Evolutionary conservation across 441 rosid genomes (phyloP).

Genomic region (Flueggea neowawraea): DNA sequence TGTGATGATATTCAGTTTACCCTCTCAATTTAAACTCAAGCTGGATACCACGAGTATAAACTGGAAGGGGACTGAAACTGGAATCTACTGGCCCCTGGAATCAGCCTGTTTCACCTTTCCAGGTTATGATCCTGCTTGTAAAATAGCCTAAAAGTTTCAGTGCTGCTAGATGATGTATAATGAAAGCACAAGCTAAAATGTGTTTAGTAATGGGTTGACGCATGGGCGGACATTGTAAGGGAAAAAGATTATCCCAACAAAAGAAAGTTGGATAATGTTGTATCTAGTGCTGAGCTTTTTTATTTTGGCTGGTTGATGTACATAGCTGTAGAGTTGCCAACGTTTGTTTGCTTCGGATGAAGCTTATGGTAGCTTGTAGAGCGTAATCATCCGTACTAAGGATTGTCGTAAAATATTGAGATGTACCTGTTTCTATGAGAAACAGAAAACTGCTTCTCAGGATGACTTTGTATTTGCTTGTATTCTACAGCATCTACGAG

Average conservation of each 20-base stretch:
- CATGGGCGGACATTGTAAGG: too few relatives aligned
- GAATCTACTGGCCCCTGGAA: not conserved
- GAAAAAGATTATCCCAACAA: too few relatives aligned
- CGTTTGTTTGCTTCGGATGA: not conserved
- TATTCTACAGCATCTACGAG: too few relatives aligned
- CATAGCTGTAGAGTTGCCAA: slow-evolving; percentile 17
- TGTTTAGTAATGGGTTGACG: not conserved
- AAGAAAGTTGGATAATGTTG: too few relatives aligned
- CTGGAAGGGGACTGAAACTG: not conserved
- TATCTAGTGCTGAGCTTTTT: slow-evolving; percentile 5
- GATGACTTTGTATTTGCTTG: too few relatives aligned
- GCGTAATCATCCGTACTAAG: too few relatives aligned
- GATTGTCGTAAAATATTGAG: too few relatives aligned
- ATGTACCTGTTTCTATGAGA: too few relatives aligned
- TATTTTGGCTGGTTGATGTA: slow-evolving; percentile 25
- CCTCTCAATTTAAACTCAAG: slow-evolving; percentile 7
- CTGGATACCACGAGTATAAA: slow-evolving; percentile 23
- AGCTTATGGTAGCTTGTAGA: too few relatives aligned
- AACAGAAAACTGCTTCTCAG: too few relatives aligned
- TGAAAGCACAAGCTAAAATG: not conserved
- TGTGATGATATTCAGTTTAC: slow-evolving; percentile 35
- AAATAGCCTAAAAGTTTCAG: slow-evolving; percentile 11
- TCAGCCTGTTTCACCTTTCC: slow-evolving; percentile 1
- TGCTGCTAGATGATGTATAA: slow-evolving; percentile 7
- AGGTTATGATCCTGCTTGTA: slow-evolving; percentile 14